Evolutionary conservation across 257 asterid genomes (phyloP), one percentile per base, ranked within the genome.

Genomic region (Sherardia arvensis): DNA sequence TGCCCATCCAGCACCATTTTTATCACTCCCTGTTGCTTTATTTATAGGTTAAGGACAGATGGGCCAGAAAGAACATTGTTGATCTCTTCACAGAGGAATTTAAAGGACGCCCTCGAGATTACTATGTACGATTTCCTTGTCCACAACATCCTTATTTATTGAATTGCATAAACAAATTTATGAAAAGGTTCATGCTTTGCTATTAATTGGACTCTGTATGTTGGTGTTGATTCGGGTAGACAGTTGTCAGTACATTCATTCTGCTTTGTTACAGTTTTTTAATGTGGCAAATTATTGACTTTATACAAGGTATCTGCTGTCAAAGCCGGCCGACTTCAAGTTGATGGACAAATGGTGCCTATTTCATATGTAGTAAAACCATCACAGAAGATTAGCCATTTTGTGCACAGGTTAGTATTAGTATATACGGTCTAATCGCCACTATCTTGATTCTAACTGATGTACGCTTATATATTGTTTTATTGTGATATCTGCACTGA

Each of bases 351-450:
- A 79, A 79, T 51, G 54, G 88, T 93, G 69, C 81, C 95, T 66
- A 59, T 81, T 65, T 85, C 97, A 18, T 76, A 84, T 36, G 80
- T 84, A 51, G 94, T 93, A 60, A 76, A 71, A 53, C 38, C 96
- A 17, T 93, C 99, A 30, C 93, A 93, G 79, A 85, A 90, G 70
- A 85, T 93, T 32, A 93, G 97, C 82, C 99, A 93, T 83, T 93
- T 90, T 68, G 29, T 93, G 75, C 97, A 93, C 88, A 85, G 99
- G 99, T 87, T 67, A 22, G 81, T 65, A 23, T 59, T 8, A 14
- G 22, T n/a, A 15, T 1, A n/a, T 20, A 11, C 14, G 14, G 34
- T 51, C 48, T 7, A 17, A 8, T 36, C 32, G 25, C 38, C 61
- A 25, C 22, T 62, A 51, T 43, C 11, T 56, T 22, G 33, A 22